phyloP scores from a whole-genome alignment of 2,329 filamentous ascomycete species.

The Paecilomyces formosus region DNA sequence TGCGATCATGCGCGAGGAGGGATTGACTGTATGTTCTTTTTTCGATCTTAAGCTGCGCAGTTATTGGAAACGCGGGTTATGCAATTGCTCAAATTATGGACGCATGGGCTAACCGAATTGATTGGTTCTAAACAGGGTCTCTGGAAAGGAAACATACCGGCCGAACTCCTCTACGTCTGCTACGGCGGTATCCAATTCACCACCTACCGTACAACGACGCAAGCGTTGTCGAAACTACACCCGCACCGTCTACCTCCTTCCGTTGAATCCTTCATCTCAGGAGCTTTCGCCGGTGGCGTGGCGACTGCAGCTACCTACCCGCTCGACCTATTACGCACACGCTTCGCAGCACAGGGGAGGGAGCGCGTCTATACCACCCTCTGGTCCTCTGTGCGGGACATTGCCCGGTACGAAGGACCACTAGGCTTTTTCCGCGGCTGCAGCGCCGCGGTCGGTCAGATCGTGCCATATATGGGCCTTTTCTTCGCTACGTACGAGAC shows the following conservation, averaged over 20 bases:
- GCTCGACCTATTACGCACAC: constrained; percentile 82
- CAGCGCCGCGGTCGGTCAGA: constrained; percentile 72
- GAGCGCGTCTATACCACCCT: constrained; percentile 73
- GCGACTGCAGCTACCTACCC: constrained; percentile 86
- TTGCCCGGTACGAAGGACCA: constrained; percentile 65
- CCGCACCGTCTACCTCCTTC: constrained; percentile 52
- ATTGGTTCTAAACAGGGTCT: constrained; percentile 45
- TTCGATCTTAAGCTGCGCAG: not conserved
- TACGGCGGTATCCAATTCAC: constrained; percentile 89
- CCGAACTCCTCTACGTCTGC: constrained; percentile 86
- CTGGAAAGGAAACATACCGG: constrained; percentile 97
- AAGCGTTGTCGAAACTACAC: constrained; percentile 52
- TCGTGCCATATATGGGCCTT: constrained; percentile 92
- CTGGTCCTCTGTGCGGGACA: constrained; percentile 60
- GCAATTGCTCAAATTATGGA: not conserved
- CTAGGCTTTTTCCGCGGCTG: constrained; percentile 84
- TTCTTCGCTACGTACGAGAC: constrained; percentile 90
- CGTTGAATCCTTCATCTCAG: constrained; percentile 74
- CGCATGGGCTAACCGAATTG: not conserved
- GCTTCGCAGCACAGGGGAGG: constrained; percentile 89
- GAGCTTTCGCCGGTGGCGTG: constrained; percentile 71
- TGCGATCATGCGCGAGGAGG: constrained; percentile 72
- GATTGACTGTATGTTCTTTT: constrained; percentile 51
- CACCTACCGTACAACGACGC: constrained; percentile 68
- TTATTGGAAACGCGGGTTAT: not conserved